A percentile compares a stretch with the other conserved stretches of the same genome.
These are phyloP conservation scores for Nitzschia sp. DNA, from an alignment of 108 stramenopile genomes.

Conservation along the genomic window DNA sequence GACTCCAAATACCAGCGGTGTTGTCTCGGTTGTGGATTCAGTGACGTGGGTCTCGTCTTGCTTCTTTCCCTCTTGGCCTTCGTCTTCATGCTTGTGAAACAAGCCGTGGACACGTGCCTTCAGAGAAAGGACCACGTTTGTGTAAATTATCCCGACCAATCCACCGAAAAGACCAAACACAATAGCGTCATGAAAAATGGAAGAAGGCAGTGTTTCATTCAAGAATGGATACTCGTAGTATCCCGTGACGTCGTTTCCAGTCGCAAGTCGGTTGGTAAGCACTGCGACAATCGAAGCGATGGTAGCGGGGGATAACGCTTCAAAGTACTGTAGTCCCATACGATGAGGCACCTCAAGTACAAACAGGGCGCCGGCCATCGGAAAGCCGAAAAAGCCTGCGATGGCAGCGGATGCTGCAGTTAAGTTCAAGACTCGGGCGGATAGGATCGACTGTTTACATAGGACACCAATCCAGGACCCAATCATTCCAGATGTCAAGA, in stretches of 20 bases:
- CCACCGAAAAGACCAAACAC: constrained; percentile 59
- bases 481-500: constrained; percentile 61
- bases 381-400: constrained; percentile 69
- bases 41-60: background rate
- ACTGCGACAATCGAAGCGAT: constrained; percentile 66
- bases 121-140: constrained; percentile 24
- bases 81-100: constrained; percentile 23
- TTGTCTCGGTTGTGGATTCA: constrained; percentile 12
- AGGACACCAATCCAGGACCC: constrained; percentile 54
- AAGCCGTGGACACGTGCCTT: constrained; percentile 43
- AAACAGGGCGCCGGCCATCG: constrained; percentile 66
- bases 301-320: constrained; percentile 57
- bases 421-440: constrained; percentile 56
- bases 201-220: constrained; percentile 42
- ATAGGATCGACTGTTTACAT: constrained; percentile 49
- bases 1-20: constrained; percentile 7
- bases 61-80: background rate
- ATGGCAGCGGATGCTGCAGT: constrained; percentile 59
- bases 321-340: constrained; percentile 72
- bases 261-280: constrained; percentile 53
- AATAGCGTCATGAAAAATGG: constrained; percentile 54
- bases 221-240: constrained; percentile 61
- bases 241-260: constrained; percentile 52
- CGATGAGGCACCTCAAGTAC: constrained; percentile 68
- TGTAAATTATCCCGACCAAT: constrained; percentile 46